A percentile compares a stretch with the other conserved stretches of the same genome.
Conservation (phyloP, 2,329 filamentous ascomycete genomes). For the Ceratocystis destructans region DNA sequence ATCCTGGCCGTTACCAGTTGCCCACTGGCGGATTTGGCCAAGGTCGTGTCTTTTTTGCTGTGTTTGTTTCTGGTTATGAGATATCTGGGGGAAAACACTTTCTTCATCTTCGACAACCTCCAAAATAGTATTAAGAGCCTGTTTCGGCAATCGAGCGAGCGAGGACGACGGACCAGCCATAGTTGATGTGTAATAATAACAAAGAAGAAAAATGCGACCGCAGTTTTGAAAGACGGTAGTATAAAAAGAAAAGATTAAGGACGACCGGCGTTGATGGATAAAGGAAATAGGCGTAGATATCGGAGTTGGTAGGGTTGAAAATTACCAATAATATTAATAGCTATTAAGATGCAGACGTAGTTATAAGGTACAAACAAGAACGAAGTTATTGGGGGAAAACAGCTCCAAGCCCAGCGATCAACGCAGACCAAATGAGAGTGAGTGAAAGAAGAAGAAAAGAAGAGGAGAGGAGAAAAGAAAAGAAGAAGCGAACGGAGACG, state of each 20-base stretch:
- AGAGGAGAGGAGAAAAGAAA: slow-evolving; percentile 24
- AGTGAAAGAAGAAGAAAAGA: slow-evolving; percentile 14
- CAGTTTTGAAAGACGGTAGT: not conserved
- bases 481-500: slow-evolving; percentile 26
- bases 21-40: not conserved
- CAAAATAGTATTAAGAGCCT: slow-evolving; percentile 52
- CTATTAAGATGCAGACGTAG: slow-evolving; percentile 1
- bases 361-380: slow-evolving; percentile 22
- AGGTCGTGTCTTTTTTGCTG: not conserved
- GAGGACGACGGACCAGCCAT: slow-evolving; percentile 28
- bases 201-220: slow-evolving; percentile 23
- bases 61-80: not conserved
- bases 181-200: not conserved
- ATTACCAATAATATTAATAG: slow-evolving; percentile 5
- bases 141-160: slow-evolving; percentile 40
- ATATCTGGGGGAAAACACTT: not conserved
- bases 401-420: not conserved
- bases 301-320: slow-evolving; percentile 1
- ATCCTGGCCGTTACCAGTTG: slow-evolving; percentile 10
- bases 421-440: not conserved
- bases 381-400: slow-evolving; percentile 5
- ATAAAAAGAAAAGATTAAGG: slow-evolving; percentile 11
- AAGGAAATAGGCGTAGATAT: slow-evolving; percentile 8
- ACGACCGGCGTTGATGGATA: slow-evolving; percentile 6
- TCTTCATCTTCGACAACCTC: slow-evolving; percentile 35